Base-by-base conservation (phyloP, 2,329 filamentous ascomycete genomes). In the Phaeosphaeria sp. region DNA sequence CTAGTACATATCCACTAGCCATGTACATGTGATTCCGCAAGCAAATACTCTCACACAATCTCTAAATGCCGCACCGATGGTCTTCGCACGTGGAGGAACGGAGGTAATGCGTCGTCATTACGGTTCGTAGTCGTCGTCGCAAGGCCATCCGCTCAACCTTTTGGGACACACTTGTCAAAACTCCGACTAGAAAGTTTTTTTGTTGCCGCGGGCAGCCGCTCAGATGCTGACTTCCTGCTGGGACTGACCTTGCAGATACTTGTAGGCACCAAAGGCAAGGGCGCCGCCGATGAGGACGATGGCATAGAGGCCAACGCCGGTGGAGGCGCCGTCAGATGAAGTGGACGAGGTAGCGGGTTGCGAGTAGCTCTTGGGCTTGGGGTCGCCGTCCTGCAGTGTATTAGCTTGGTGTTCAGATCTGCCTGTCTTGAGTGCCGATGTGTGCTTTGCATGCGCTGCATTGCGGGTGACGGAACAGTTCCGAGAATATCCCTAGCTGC, bases 301-400 rank as follows among this genome's bases (percentile, higher is more conserved):
- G 59, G 88, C 91, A 82, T 97, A 97, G 69, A 96, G 83, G 59
- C 89, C 91, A 66, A 96, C 82, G 72, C 93, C 91, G 58, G 93
- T 69, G 67, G 89, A 86, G 52, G 85, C 78, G 49, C 77, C 77
- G 49, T 78, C 76, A 55, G 76, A 80, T 62, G 82, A 79, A 63
- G 82, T 80, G 21, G 68, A 54, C 67, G 82, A 79, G 54, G 84
- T 72, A 59, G 83, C 76, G 67, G 84, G 74, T 65, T 82, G 66
- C 50, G 79, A 69, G 64, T 83, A 79, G 66, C 84, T 77, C 80
- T 89, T 91, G 75, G 91, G 91, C 67, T 82, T 82, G 66, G 92
- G 91, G 83, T 97, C 92, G 73, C 91, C 91, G 69, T 88, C 83
- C 92, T 77, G 51, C 30, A 49, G 9, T 30, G 9, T 43, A 49